Percentiles rank a stretch among this genome's conserved stretches.
Evolutionary conservation across 768 basidiomycete species (phyloP).

Genomic region (Kwoniella sp.): DNA sequence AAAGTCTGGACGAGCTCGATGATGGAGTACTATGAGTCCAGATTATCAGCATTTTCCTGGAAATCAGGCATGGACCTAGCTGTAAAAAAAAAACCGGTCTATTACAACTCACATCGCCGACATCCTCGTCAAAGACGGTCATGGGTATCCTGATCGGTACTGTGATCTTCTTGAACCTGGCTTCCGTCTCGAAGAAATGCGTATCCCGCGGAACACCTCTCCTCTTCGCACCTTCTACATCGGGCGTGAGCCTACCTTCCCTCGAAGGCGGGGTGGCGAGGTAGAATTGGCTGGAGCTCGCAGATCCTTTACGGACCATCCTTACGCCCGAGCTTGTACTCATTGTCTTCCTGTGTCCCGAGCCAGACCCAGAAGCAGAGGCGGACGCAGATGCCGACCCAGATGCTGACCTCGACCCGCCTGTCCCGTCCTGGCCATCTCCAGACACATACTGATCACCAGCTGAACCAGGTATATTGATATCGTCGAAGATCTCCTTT

Average conservation of each 20-base stretch:
- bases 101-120: constrained; percentile 92
- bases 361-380: constrained; percentile 2
- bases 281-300: constrained; percentile 20
- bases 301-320: constrained; percentile 29
- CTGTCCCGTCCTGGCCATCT: not conserved
- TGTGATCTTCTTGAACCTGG: constrained; percentile 76
- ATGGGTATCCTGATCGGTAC: constrained; percentile 90
- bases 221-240: constrained; percentile 18
- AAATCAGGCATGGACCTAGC: too few species aligned
- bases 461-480: constrained; percentile 14
- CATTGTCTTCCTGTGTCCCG: constrained; percentile 15
- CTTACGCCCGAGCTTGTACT: constrained; percentile 6
- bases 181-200: constrained; percentile 85
- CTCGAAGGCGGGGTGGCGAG: constrained; percentile 21
- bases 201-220: constrained; percentile 70
- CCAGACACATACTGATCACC: constrained; percentile 4
- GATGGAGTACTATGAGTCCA: constrained; percentile 75
- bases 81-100: too few species aligned
- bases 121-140: constrained; percentile 87
- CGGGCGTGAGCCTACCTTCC: constrained; percentile 29
- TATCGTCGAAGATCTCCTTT: constrained; percentile 22
- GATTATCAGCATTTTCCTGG: constrained; percentile 31
- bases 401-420: not conserved
- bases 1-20: constrained; percentile 88
- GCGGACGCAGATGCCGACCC: not conserved